phyloP scores from a whole-genome alignment of 805 yeast genomes.

The Yarrowia sp. region DNA sequence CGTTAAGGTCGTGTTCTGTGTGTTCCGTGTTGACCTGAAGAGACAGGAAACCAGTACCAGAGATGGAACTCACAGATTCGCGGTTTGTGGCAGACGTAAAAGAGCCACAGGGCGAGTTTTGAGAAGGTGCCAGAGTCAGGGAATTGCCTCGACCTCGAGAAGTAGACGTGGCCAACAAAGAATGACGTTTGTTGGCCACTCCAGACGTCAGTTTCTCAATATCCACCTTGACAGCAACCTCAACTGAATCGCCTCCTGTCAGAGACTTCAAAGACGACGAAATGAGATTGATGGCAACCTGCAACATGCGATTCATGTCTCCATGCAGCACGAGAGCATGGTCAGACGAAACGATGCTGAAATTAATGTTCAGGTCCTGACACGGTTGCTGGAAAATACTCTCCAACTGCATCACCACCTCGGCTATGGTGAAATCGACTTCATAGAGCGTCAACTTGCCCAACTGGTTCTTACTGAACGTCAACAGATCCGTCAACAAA shows the following conservation, averaged over 20 bases:
- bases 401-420: slow-evolving; percentile 77
- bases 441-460: slow-evolving; percentile 80
- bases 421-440: slow-evolving; percentile 72
- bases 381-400: slow-evolving; percentile 73
- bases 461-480: slow-evolving; percentile 88
- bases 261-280: slow-evolving; percentile 91
- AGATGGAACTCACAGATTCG: not conserved
- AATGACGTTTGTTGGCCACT: not conserved
- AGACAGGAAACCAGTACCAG: not conserved
- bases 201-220: slow-evolving; percentile 8
- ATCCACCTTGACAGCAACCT: slow-evolving; percentile 27
- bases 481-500: slow-evolving; percentile 81
- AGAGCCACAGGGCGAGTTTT: not conserved
- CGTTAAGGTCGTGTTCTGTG: slow-evolving; percentile 18
- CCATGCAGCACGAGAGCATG: slow-evolving; percentile 63
- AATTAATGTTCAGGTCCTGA: slow-evolving; percentile 41
- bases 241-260: slow-evolving; percentile 79
- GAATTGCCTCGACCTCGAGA: not conserved
- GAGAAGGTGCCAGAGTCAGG: not conserved
- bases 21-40: slow-evolving; percentile 5
- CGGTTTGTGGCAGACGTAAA: not conserved
- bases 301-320: slow-evolving; percentile 86
- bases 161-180: not conserved
- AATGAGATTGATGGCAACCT: slow-evolving; percentile 87
- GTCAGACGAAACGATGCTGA: slow-evolving; percentile 29